phyloP scores from a whole-genome alignment of 2,329 filamentous ascomycete species.

The Fusarium devonianum region DNA sequence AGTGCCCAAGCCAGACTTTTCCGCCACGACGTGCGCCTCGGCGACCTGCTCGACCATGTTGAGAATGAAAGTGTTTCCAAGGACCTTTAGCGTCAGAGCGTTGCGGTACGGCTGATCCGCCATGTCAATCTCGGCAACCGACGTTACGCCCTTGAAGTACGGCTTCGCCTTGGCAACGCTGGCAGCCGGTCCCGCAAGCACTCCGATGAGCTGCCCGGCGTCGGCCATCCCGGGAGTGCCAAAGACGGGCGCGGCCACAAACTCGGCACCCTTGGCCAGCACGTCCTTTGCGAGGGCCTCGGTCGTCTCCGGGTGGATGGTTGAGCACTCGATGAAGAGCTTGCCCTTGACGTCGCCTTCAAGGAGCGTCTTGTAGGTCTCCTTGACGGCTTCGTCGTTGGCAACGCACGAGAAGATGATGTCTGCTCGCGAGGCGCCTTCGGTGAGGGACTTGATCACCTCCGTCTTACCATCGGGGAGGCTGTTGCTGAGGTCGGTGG shows the following conservation, averaged over 20 bases:
- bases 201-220: constrained; percentile 73
- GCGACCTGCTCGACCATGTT: constrained; percentile 83
- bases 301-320: constrained; percentile 83
- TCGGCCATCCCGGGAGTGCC: constrained; percentile 76
- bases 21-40: constrained; percentile 79
- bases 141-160: constrained; percentile 76
- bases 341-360: constrained; percentile 68
- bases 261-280: constrained; percentile 68
- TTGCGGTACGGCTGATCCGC: constrained; percentile 71
- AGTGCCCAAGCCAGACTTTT: constrained; percentile 78
- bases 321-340: constrained; percentile 86
- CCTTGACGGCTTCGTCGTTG: constrained; percentile 76
- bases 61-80: constrained; percentile 87
- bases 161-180: constrained; percentile 71
- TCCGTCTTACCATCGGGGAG: constrained; percentile 69
- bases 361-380: constrained; percentile 66
- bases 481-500: constrained; percentile 67
- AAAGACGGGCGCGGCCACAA: constrained; percentile 76
- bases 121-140: constrained; percentile 74
- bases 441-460: constrained; percentile 69
- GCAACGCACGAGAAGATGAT: constrained; percentile 84
- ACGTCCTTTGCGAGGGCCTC: constrained; percentile 68
- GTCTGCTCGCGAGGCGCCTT: constrained; percentile 72
- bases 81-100: constrained; percentile 76
- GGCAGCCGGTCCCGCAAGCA: constrained; percentile 70